Evolutionary conservation across 2,329 filamentous ascomycete species (phyloP).

Genomic region (Penicillium sp.): DNA sequence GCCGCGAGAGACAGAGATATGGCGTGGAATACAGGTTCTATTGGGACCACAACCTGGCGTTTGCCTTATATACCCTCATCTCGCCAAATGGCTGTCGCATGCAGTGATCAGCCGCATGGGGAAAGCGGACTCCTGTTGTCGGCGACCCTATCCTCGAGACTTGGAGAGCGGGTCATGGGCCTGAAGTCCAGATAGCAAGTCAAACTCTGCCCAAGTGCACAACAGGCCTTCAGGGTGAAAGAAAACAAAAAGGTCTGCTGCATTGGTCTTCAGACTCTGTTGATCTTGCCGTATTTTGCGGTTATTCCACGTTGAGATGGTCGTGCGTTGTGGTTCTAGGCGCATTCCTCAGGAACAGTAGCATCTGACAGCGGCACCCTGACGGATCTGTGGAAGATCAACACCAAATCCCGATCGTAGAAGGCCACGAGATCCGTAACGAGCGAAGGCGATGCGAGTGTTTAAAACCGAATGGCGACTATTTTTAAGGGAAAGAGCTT

Average conservation of each 20-base stretch:
- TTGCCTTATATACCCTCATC: constrained; percentile 17
- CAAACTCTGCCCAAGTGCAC: not conserved
- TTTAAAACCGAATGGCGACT: too few relatives aligned
- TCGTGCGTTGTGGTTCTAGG: constrained; percentile 14
- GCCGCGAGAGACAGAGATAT: not conserved
- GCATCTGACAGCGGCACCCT: constrained; percentile 14
- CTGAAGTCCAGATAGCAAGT: constrained; percentile 2
- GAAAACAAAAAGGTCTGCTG: not conserved
- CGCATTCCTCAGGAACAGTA: constrained; percentile 20
- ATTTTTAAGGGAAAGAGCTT: too few relatives aligned
- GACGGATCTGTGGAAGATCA: constrained; percentile 26
- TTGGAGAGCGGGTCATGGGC: constrained; percentile 2
- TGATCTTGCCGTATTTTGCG: constrained; percentile 16
- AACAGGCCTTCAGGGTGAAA: not conserved
- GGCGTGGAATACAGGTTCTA: not conserved
- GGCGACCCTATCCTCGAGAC: constrained; percentile 3
- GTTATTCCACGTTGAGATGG: not conserved
- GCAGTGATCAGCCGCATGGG: constrained; percentile 25
- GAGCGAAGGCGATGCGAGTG: not conserved
- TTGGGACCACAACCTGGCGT: not conserved
- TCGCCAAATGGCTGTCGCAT: constrained; percentile 15
- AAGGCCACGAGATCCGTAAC: constrained; percentile 4
- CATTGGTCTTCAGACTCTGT: constrained; percentile 1
- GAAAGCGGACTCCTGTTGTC: constrained; percentile 17
- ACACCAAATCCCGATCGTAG: constrained; percentile 5